Base-by-base conservation (phyloP, 495 filamentous ascomycete species). In the Aspergillus indologenus region DNA sequence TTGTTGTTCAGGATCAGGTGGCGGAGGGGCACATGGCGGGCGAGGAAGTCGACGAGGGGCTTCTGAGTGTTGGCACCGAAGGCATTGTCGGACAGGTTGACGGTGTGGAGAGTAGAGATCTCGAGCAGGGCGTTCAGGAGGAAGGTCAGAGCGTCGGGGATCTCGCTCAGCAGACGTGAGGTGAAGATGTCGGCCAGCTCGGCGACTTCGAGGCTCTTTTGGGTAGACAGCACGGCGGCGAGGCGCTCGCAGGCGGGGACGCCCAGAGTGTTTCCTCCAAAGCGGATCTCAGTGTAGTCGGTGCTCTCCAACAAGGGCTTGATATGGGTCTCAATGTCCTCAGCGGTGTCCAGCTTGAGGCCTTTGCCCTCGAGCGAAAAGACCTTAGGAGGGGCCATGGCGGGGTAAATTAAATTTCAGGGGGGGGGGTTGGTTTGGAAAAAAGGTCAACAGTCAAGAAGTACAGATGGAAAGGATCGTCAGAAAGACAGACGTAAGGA, bases 111-210 rank as follows among this genome's bases (percentile, higher is more conserved):
- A 31, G 88, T 83, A 0, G 88, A 83, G 48, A 95, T 85, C 54
- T 89, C 85, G 47, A 97, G 84, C 45, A 98, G 87, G 4, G 95
- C 85, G 20, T 87, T 90, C 14, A 98, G 86, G 40, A 98, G 87
- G 45, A 85, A 85, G 14, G 87, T 87, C 34, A 98, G 85, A 2
- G 95, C 93, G 54, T 87, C 86, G 47, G 94, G 94, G 63, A 98
- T 98, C 67, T 98, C 94, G 66, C 87, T 88, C 50, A 98, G 86
- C 22, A 98, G 85, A 60, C 94, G 91, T 31, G 89, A 88, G 56
- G 94, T 98, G 77, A 98, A 98, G 77, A 98, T 95, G 71, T 98
- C 94, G 71, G 91, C 92, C 55, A 98, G 78, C 72, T 96, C 93
- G 68, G 90, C 92, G 56, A 87, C 77, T 83, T 92, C 73, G 46